A percentile compares a stretch with the other conserved stretches of the same genome.
Conservation (phyloP, 176 grass and related monocot genomes). For the Secale cereale region DNA sequence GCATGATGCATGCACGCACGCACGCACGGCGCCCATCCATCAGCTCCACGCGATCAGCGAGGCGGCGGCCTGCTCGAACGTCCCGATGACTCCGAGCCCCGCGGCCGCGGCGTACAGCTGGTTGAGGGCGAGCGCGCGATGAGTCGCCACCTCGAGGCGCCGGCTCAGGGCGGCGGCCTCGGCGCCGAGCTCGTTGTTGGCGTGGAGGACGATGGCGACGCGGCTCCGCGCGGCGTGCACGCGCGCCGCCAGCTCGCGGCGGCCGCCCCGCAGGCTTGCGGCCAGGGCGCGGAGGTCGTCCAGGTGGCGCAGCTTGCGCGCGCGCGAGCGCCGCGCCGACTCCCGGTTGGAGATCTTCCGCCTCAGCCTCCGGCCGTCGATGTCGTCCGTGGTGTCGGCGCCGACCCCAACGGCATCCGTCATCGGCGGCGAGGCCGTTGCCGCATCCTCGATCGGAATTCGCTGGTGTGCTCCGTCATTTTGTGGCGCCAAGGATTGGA, state of each 20-base stretch:
- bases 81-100: not conserved
- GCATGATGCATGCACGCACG: not conserved
- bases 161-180: conserved; percentile 36
- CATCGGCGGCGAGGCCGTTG: not conserved
- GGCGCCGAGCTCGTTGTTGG: conserved; percentile 39
- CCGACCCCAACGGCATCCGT: not conserved
- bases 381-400: not conserved
- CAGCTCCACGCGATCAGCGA: conserved; percentile 46
- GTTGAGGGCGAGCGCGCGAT: conserved; percentile 16
- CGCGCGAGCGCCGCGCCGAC: conserved; percentile 72
- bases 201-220: conserved; percentile 5
- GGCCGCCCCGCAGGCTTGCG: conserved; percentile 23
- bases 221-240: not conserved
- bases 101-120: conserved; percentile 23
- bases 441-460: not conserved
- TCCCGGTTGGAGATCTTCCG: conserved; percentile 85
- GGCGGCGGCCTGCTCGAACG: conserved; percentile 49
- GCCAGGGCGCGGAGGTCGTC: conserved; percentile 31
- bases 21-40: not conserved
- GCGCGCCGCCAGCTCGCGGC: conserved; percentile 34
- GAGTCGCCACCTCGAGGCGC: conserved; percentile 32
- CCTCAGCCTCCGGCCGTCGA: conserved; percentile 37
- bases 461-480: not conserved
- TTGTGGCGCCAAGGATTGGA: not conserved
- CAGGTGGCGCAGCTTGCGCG: conserved; percentile 62